A percentile compares a stretch with the other conserved stretches of the same genome.
These are phyloP conservation scores for Decorospora gaudefroyi DNA, from an alignment of 2,329 filamentous ascomycete genomes.

Conservation along the genomic window DNA sequence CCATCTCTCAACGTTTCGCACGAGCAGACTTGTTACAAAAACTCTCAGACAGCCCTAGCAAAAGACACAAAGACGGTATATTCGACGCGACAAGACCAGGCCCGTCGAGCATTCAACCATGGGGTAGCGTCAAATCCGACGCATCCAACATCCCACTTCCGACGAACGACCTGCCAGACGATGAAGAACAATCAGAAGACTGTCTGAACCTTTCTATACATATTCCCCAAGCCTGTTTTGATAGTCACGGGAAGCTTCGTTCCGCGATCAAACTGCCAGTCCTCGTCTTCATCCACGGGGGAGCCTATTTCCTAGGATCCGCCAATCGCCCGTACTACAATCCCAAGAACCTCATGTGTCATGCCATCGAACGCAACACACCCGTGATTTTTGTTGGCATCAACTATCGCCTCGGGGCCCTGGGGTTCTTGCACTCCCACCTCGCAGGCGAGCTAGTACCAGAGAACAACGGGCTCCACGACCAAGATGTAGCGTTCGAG, in stretches of 20 bases:
- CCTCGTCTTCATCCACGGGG: conserved; percentile 59
- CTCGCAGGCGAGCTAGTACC: conserved; percentile 39
- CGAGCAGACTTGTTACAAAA: conserved; percentile 12
- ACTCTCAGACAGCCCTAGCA: not conserved
- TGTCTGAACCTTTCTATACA: conserved; percentile 53
- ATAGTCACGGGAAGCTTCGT: conserved; percentile 35
- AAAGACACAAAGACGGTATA: conserved; percentile 1
- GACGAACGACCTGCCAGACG: conserved; percentile 18
- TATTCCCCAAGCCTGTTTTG: conserved; percentile 47
- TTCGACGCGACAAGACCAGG: conserved; percentile 23
- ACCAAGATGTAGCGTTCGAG: conserved; percentile 43
- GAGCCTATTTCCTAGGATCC: conserved; percentile 55
- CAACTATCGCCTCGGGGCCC: conserved; percentile 34
- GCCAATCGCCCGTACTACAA: conserved; percentile 59
- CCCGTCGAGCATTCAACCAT: conserved; percentile 22
- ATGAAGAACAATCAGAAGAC: conserved; percentile 38
- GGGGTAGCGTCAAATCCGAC: conserved; percentile 21
- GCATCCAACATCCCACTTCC: conserved; percentile 24
- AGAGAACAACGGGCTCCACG: conserved; percentile 37
- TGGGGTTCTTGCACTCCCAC: conserved; percentile 51
- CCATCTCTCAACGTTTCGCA: conserved; percentile 17
- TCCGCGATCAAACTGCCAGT: conserved; percentile 51
- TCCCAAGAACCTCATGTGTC: conserved; percentile 25
- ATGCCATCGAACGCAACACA: conserved; percentile 10
- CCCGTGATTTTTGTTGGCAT: conserved; percentile 15